Evolutionary conservation across 2,329 filamentous ascomycete species (phyloP), one percentile per base, ranked within the genome.

Genomic region (Arachnopeziza araneosa): DNA sequence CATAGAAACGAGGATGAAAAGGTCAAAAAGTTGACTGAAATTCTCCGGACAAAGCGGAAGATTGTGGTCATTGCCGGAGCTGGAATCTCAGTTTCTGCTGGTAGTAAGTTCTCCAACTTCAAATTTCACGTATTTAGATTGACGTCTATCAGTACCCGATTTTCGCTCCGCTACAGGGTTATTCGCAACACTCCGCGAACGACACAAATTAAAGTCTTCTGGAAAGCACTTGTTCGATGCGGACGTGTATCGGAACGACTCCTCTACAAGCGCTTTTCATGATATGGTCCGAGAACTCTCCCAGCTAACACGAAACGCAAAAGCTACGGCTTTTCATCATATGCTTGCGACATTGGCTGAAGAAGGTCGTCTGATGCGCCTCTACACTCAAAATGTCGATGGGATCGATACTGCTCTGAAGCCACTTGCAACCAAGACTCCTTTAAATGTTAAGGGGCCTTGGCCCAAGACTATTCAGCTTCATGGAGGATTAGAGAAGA

Each of bases 381-480:
- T 99, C 7, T 99, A 99, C 74, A 93, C 91, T 2, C 95, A 99
- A 72, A 99, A 99, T 68, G 93, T 99, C 36, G 95, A 99, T 76
- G 91, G 93, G 60, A 89, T 99, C 66, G 95, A 99, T 69, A 95
- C 91, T 0, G 84, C 86, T 8, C 82, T 99, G 74, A 79, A 85
- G 53, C 93, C 93, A 2, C 79, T 99, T 9, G 81, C 83, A 24
- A 98, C 95, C 0, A 82, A 83, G 56, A 86, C 96, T 1, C 95
- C 95, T 1, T 80, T 99, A 14, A 88, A 87, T 63, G 66, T 56
- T n/a, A 96, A 95, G 72, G 92, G 87, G 0, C 93, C 93, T 19
- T 99, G 95, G 95, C 95, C 95, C 2, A 86, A 86, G 66, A 96
- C 95, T 0, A 85, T 99, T 62, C 95, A 98, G 74, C 82, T 99